Evolutionary conservation across 192 early-diverging fungal species (phyloP), one percentile per base, ranked within the genome.

Genomic region (Jimgerdemannia lactiflua): DNA sequence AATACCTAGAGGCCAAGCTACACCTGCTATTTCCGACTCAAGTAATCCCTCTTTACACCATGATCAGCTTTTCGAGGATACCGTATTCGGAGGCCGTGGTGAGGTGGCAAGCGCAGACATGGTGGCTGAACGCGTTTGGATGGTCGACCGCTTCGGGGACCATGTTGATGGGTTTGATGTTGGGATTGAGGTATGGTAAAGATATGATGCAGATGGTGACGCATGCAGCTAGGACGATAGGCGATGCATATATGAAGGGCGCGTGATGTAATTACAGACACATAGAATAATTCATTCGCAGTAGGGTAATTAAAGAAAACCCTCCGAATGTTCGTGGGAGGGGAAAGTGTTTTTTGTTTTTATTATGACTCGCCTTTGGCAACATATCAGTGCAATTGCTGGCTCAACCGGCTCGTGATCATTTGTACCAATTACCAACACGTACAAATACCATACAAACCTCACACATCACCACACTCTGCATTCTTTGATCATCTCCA

Each of bases 11-110:
- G 84, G 89, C 84, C 17, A 80, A 85, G 70, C 66, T 98, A 77
- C 94, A 98, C 78, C 67, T 85, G 29, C 65, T 90, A 67, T 83
- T 96, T 66, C 97, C 97, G 3, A 75, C 70, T 4, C 65, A 67
- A 9, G 80, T 97, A 42, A 93, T 95, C 71, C 97, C 97, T 64
- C 86, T 99, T 4, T 99, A 99, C 75, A 95, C 95, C 19, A 98
- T 99, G 96, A 94, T 99, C 68, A 93, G 91, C 69, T 99, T 99
- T 78, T 90, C 94, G 14, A 90, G 91, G 14, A 90, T 94, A 4
- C 96, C 93, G 9, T 99, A 99, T 83, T 87, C 92, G 2, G 86
- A 94, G 10, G 91, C 90, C 4, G 78, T 87, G 64, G 63, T 69
- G 4, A 82, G 84, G 4, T 86, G 85, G 76, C 76, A 88, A 54